Evolutionary conservation across 2,329 filamentous ascomycete genomes (phyloP).

Genomic region (Monosporascus sp.): DNA sequence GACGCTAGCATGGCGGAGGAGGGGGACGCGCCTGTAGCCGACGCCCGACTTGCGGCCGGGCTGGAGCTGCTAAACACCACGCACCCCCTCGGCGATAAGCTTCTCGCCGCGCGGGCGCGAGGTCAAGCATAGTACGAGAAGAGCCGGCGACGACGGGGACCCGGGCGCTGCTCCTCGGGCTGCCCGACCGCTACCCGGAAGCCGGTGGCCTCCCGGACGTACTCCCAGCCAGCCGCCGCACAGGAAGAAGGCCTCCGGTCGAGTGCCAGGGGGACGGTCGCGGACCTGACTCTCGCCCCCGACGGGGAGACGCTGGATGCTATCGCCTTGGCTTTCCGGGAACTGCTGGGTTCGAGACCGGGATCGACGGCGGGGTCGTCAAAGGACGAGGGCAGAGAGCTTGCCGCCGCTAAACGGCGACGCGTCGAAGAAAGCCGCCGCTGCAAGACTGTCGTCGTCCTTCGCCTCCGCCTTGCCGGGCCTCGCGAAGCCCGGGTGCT

Average conservation of each 20-base stretch:
- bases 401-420: no score
- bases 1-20: not conserved
- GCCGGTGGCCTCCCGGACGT: conserved; percentile 10
- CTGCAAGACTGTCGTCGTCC: no score
- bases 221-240: conserved; percentile 11
- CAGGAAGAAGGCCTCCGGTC: conserved; percentile 11
- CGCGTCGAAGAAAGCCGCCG: no score
- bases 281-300: not conserved
- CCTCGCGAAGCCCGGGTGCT: no score
- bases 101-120: conserved; percentile 12
- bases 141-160: not conserved
- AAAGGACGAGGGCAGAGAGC: no score
- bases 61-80: conserved; percentile 6
- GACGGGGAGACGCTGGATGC: conserved; percentile 16
- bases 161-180: conserved; percentile 10
- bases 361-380: no score
- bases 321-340: conserved; percentile 11
- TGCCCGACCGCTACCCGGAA: conserved; percentile 14
- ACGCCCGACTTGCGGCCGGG: conserved; percentile 2
- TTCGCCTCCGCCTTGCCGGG: no score
- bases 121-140: conserved; percentile 6
- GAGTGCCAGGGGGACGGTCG: conserved; percentile 7
- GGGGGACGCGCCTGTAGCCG: not conserved
- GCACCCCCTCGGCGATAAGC: conserved; percentile 15
- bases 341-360: conserved; percentile 3